A percentile compares a stretch with the other conserved stretches of the same genome.
phyloP scores from a whole-genome alignment of 108 stramenopile genomes.

The Cylindrotheca closterium region DNA sequence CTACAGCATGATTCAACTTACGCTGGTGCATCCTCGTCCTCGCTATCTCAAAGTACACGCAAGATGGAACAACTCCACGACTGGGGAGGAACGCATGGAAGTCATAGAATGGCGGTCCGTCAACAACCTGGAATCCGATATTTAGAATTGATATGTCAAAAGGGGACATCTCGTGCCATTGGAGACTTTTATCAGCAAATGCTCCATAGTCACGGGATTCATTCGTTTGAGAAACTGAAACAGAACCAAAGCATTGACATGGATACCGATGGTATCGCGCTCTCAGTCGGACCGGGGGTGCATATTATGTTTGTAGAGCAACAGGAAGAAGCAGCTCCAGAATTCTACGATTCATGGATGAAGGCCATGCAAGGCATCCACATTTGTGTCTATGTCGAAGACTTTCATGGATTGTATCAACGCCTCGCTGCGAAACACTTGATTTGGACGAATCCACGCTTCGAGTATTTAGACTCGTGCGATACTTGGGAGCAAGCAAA shows the following conservation, averaged over 20 bases:
- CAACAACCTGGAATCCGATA: too few species aligned
- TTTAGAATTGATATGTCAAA: conserved; percentile 44
- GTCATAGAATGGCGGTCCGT: too few species aligned
- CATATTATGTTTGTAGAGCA: conserved; percentile 47
- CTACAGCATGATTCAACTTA: too few species aligned
- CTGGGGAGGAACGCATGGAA: too few species aligned
- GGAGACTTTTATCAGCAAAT: conserved; percentile 46
- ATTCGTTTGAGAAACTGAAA: conserved; percentile 26
- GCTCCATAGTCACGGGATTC: conserved; percentile 20
- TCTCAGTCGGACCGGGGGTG: conserved; percentile 51
- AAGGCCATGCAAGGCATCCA: conserved; percentile 40
- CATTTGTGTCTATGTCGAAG: conserved; percentile 45
- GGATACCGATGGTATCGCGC: conserved; percentile 31
- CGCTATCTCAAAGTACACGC: too few species aligned
- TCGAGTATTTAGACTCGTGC: conserved; percentile 53
- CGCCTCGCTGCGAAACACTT: conserved; percentile 24
- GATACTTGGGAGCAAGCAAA: conserved; percentile 56
- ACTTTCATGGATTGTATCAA: conserved; percentile 40
- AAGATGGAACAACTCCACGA: too few species aligned
- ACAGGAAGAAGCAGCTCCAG: conserved; percentile 5
- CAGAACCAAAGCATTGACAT: conserved; percentile 14
- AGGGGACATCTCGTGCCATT: conserved; percentile 24
- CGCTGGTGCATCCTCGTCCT: too few species aligned
- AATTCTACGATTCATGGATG: conserved; percentile 17
- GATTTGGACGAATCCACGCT: conserved; percentile 51